Evolutionary conservation across 2,329 filamentous ascomycete genomes (phyloP), one percentile per base, ranked within the genome.

Genomic region (Fusarium sarcochroum): DNA sequence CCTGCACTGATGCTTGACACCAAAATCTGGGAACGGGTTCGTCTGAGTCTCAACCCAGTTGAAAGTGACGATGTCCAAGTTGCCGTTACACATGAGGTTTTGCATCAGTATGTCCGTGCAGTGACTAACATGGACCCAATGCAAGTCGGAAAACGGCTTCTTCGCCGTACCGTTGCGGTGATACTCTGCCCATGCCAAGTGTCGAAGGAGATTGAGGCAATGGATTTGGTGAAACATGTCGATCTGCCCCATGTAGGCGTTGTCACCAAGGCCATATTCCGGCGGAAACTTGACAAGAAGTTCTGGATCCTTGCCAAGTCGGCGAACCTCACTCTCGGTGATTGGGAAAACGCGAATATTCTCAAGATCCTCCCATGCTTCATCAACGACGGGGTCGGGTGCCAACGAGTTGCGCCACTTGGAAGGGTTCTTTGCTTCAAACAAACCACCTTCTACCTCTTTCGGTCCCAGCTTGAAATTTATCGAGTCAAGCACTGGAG

Each of bases 31-130:
- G 4, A 60, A 60, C 1, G 58, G 58, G 15, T 60, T 60, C 0
- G 53, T 38, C 21, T 59, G 53, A 8, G 44, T 60, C 32, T 60
- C 54, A 14, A 59, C 44, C 58, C 58, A 60, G 17, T 60, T 60
- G 15, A 59, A 60, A 0, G 58, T 59, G 7, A 60, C 38, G 15
- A 60, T 59, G 3, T 60, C 58, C 32, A 59, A 1, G 6, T 59
- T 60, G 2, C 58, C 54, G 13, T 14, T 60, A 1, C 53, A 59
- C 54, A 60, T 60, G 1, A 60, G 23, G 3, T 59, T 60, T 7
- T 60, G 58, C 58, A 60, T 60, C 4, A 60, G n/a, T 15, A 60
- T 60, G 9, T 60, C 58, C 1, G 58, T 60, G 7, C 58, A 59
- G 10, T 60, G 53, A 6, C 54, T 60, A 0, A 60, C 58, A 15